Conservation (phyloP, 106 monocot species). For the Allium cepa region DNA sequence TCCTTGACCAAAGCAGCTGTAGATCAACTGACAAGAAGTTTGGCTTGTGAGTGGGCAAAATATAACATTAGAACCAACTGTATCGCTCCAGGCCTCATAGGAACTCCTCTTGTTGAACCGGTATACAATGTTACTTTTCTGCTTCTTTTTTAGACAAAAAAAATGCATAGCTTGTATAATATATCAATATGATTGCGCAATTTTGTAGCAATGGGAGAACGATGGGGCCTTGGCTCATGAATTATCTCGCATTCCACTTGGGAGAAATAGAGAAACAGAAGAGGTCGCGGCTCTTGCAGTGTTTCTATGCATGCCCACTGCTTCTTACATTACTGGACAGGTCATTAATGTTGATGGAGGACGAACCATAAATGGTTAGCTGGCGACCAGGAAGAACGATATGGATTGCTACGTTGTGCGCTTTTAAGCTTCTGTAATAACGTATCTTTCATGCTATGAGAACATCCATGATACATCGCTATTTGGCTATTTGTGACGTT, state of each 20-base stretch:
- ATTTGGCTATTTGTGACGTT: too few species aligned
- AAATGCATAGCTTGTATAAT: too few species aligned
- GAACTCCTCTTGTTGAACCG: constrained; percentile 21
- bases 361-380: constrained; percentile 6
- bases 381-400: too few species aligned
- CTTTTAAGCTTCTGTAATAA: too few species aligned
- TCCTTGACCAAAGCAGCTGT: constrained; percentile 26
- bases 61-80: constrained; percentile 11
- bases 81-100: constrained; percentile 36
- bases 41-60: constrained; percentile 67
- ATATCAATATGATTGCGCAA: too few species aligned
- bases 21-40: constrained; percentile 37
- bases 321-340: constrained; percentile 46
- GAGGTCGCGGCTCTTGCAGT: constrained; percentile 34
- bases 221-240: background rate
- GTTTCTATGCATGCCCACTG: constrained; percentile 40
- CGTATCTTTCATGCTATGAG: too few species aligned
- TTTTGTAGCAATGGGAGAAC: background rate
- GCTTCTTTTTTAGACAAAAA: background rate
- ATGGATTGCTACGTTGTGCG: too few species aligned
- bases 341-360: constrained; percentile 40
- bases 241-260: constrained; percentile 13
- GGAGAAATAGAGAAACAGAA: constrained; percentile 29
- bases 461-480: too few species aligned
- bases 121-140: constrained; percentile 11